Percentiles rank a stretch among this genome's conserved stretches.
Conservation (phyloP, 1,284 basidiomycete species). For the Malassezia globosa region DNA sequence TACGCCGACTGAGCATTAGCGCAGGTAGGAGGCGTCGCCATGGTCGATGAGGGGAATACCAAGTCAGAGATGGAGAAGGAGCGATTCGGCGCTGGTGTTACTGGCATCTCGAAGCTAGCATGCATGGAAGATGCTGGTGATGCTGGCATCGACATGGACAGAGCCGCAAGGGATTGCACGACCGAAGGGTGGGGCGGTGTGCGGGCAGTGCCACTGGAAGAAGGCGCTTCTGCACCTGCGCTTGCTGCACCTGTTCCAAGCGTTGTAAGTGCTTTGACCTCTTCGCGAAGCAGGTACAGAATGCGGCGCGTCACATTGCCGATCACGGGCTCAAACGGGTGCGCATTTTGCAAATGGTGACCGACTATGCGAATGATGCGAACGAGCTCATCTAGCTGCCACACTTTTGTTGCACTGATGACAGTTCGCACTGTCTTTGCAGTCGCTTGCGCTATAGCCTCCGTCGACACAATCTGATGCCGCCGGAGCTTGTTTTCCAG, state of each 20-base stretch:
- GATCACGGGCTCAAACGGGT: slow-evolving; percentile 75
- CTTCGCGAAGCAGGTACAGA: slow-evolving; percentile 82
- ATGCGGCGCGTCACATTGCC: slow-evolving; percentile 87
- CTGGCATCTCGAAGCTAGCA: background rate
- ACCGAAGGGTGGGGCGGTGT: slow-evolving; percentile 14
- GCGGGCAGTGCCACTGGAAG: background rate
- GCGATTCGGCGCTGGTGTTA: slow-evolving; percentile 1
- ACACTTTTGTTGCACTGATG: slow-evolving; percentile 72
- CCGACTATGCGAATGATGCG: slow-evolving; percentile 71
- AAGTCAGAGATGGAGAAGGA: slow-evolving; percentile 41
- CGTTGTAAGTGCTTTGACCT: slow-evolving; percentile 49
- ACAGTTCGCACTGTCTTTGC: slow-evolving; percentile 75
- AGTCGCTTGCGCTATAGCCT: slow-evolving; percentile 69
- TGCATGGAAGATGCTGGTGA: slow-evolving; percentile 18
- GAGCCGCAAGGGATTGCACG: slow-evolving; percentile 22
- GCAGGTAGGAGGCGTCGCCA: background rate
- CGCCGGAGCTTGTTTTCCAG: slow-evolving; percentile 28
- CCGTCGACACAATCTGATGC: slow-evolving; percentile 24
- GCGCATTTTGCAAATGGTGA: slow-evolving; percentile 67
- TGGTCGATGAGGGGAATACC: slow-evolving; percentile 14
- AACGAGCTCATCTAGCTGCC: slow-evolving; percentile 74
- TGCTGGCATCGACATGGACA: slow-evolving; percentile 18
- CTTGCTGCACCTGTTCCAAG: too few species aligned
- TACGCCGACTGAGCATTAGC: too few species aligned
- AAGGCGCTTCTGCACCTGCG: too few species aligned